Evolutionary conservation across 768 basidiomycete species (phyloP).

Genomic region (Russula vinacea): DNA sequence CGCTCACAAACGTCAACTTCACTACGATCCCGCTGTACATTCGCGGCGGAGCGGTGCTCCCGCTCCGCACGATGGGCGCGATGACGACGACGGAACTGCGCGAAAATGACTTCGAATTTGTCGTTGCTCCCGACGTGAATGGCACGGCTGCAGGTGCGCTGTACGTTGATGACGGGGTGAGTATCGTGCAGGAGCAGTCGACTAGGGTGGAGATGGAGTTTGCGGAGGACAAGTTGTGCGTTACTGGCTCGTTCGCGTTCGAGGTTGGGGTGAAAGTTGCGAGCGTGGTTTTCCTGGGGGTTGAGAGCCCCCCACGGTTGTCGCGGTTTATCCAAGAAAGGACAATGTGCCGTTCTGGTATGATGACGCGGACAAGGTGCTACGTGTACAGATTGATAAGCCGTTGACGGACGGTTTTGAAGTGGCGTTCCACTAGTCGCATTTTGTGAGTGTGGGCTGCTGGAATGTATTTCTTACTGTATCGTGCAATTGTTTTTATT

Average conservation of each 20-base stretch:
- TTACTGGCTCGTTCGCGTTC: constrained; percentile 36
- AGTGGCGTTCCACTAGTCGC: constrained; percentile 11
- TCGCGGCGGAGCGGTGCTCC: constrained; percentile 55
- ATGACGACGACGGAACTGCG: constrained; percentile 61
- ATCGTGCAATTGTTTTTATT: neutral
- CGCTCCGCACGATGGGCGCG: constrained; percentile 51
- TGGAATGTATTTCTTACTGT: neutral
- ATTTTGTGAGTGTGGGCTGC: neutral
- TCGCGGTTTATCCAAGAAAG: constrained; percentile 31
- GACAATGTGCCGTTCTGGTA: constrained; percentile 34
- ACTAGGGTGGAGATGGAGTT: constrained; percentile 38
- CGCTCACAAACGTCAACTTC: constrained; percentile 48
- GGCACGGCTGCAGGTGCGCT: constrained; percentile 52
- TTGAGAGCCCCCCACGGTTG: constrained; percentile 31
- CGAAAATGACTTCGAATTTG: constrained; percentile 54
- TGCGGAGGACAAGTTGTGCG: constrained; percentile 33
- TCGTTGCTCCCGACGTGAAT: constrained; percentile 54
- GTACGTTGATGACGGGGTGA: constrained; percentile 66
- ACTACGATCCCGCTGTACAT: constrained; percentile 63
- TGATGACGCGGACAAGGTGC: constrained; percentile 42
- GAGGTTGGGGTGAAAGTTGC: constrained; percentile 36
- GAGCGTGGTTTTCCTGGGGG: constrained; percentile 38
- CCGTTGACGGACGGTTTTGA: constrained; percentile 39
- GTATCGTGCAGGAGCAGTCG: constrained; percentile 35
- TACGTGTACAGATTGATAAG: constrained; percentile 44